Percentiles rank a stretch among this genome's conserved stretches.
These are phyloP conservation scores for Pleurotus ostreatus DNA, from an alignment of 768 basidiomycete species.

Conservation along the genomic window DNA sequence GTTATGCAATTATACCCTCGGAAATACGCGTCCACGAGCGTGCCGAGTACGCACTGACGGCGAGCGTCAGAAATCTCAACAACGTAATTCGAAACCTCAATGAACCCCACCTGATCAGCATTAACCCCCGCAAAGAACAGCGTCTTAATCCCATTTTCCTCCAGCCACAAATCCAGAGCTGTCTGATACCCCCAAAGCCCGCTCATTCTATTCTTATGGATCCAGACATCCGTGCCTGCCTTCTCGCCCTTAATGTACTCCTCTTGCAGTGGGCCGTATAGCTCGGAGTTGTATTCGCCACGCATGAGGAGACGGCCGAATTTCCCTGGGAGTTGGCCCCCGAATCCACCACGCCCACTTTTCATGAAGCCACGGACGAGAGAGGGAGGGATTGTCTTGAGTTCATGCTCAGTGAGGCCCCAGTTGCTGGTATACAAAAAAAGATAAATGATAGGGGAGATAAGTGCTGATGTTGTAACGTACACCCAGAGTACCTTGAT, in stretches of 20 bases:
- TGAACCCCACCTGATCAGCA: constrained; percentile 50
- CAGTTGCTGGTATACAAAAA: constrained; percentile 48
- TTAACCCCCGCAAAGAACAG: constrained; percentile 65
- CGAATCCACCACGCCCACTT: constrained; percentile 46
- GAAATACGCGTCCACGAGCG: constrained; percentile 59
- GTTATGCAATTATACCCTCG: constrained; percentile 62
- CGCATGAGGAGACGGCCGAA: constrained; percentile 61
- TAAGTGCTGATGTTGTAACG: constrained; percentile 13
- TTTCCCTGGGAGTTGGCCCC: constrained; percentile 45
- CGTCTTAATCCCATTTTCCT: constrained; percentile 59
- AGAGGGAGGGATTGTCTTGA: constrained; percentile 57
- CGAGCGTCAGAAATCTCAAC: too few species aligned
- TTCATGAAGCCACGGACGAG: constrained; percentile 53
- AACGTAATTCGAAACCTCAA: too few species aligned
- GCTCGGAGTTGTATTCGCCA: constrained; percentile 49
- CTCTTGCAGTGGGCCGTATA: constrained; percentile 61
- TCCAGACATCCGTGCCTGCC: constrained; percentile 63
- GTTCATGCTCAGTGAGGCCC: constrained; percentile 65
- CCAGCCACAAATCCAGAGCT: constrained; percentile 57
- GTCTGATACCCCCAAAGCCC: constrained; percentile 63
- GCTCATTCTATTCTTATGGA: constrained; percentile 73
- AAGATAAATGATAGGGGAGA: background rate
- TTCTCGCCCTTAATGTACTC: constrained; percentile 49
- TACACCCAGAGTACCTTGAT: constrained; percentile 66
- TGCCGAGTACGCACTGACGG: constrained; percentile 58